Base-by-base conservation (phyloP, 208 protist genomes). In the Crithidia sp. region DNA sequence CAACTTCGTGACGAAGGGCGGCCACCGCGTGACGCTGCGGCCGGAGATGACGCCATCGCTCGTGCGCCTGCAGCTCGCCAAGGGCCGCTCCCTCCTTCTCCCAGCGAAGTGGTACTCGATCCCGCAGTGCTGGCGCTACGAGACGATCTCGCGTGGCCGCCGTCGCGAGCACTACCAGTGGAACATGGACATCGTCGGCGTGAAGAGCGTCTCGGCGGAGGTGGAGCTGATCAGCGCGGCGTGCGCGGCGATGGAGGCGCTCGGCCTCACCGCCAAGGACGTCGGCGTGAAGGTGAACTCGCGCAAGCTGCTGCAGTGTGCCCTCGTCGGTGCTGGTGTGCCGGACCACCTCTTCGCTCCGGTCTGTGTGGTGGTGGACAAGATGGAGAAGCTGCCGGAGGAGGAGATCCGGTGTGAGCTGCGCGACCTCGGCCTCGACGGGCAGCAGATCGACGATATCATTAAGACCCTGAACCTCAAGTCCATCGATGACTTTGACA, bases 181-280 rank as follows among this genome's bases (percentile, higher is more conserved):
- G 95, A 99, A 99, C 78, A 98, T 98, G 95, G 97, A 99, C 76
- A 98, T 99, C 67, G 82, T 98, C 64, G 97, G 97, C 55, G 96
- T 98, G 64, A 89, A 86, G 68, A 68, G 79, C 40, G 83, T 98
- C 10, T 81, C 85, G 4, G 96, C 92, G n/a, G 95, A 99, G 85
- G 95, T 96, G 59, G 96, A 99, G 87, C 82, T 98, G 49, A 79
- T 99, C 45, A 91, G 90, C 36, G 95, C 96, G 6, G 84, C 89
- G 52, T 94, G 89, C 66, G 72, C 76, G 7, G 88, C 96, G 63
- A 91, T 98, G 85, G 76, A 85, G 68, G 62, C 76, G 49, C 71
- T 98, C 7, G 94, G 93, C 6, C 81, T 98, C 7, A 94, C 91
- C 3, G 80, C 87, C n/a, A 83, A 95, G 56, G 94, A 97, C 45